Conservation (phyloP, 257 asterid genomes). For the Linderniella brevidens region DNA sequence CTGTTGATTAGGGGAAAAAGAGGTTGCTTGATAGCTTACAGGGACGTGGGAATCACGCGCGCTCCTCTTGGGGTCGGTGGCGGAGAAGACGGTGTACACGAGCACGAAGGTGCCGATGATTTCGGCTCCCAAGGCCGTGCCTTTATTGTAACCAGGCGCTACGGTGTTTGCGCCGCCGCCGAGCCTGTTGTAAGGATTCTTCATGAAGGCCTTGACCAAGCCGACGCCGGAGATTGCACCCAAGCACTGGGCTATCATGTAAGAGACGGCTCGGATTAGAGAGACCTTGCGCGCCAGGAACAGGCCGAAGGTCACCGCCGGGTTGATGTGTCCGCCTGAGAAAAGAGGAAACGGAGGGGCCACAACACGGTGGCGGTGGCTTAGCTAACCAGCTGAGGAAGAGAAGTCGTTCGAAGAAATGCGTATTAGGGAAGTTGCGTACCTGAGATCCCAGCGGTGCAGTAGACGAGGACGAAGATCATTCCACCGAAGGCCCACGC, state of each 20-base stretch:
- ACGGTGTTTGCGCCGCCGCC: constrained; percentile 79
- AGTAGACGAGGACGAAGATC: no score
- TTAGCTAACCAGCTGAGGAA: no score
- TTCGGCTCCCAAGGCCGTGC: constrained; percentile 27
- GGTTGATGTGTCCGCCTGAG: no score
- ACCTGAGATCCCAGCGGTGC: no score
- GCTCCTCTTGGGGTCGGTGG: constrained; percentile 84
- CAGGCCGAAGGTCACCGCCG: constrained; percentile 34
- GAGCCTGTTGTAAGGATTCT: constrained; percentile 24
- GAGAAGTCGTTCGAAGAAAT: no score
- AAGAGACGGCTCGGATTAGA: constrained; percentile 44
- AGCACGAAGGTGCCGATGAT: no score
- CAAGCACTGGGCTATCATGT: constrained; percentile 63
- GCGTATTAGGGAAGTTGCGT: no score
- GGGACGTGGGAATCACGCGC: constrained; percentile 99
- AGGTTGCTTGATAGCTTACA: no score
- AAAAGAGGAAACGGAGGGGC: no score
- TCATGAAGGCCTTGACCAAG: constrained; percentile 76
- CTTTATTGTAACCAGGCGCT: constrained; percentile 47
- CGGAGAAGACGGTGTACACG: constrained; percentile 17
- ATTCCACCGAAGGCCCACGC: constrained; percentile 70
- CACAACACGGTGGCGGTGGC: no score
- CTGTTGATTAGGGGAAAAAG: no score
- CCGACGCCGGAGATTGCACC: constrained; percentile 92
- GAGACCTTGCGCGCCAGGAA: constrained; percentile 81